Evolutionary conservation across 345 rosid species (phyloP).

Genomic region (Ailanthus altissimus): DNA sequence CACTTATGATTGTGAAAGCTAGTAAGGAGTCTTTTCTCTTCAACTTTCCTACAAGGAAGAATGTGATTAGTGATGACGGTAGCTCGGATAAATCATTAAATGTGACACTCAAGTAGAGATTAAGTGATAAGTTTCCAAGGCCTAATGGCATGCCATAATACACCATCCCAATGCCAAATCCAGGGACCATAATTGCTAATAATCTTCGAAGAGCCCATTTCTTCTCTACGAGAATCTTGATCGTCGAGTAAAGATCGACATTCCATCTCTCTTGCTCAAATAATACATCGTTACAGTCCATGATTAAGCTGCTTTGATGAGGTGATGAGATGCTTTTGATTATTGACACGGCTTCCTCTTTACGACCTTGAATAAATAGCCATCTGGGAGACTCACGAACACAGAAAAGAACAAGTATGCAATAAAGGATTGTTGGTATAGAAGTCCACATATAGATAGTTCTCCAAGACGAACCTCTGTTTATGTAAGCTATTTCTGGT

Average conservation of each 20-base stretch:
- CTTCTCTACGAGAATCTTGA: conserved; percentile 43
- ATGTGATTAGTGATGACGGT: conserved; percentile 50
- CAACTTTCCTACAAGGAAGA: conserved; percentile 44
- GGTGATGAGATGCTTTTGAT: conserved; percentile 46
- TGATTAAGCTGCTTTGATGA: conserved; percentile 5
- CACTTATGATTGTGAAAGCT: conserved; percentile 45
- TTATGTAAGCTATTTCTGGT: conserved; percentile 37
- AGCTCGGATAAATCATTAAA: conserved; percentile 68
- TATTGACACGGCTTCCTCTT: conserved; percentile 42
- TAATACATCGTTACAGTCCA: conserved; percentile 37
- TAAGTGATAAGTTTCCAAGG: conserved; percentile 48
- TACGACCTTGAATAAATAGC: conserved; percentile 50
- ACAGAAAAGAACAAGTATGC: conserved; percentile 30
- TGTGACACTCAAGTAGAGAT: conserved; percentile 60
- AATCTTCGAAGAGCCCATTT: conserved; percentile 57
- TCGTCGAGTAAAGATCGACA: conserved; percentile 45
- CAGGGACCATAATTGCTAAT: conserved; percentile 38
- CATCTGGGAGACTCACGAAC: conserved; percentile 59
- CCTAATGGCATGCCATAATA: conserved; percentile 79
- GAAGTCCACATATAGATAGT: conserved; percentile 46
- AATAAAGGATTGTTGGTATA: conserved; percentile 35
- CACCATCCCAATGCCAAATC: conserved; percentile 63
- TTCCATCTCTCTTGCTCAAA: conserved; percentile 31
- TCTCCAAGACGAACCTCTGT: conserved; percentile 36
- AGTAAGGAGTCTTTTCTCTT: conserved; percentile 45